Evolutionary conservation across 208 protist genomes (phyloP).

Genomic region (Trypanosomatidae sp.): DNA sequence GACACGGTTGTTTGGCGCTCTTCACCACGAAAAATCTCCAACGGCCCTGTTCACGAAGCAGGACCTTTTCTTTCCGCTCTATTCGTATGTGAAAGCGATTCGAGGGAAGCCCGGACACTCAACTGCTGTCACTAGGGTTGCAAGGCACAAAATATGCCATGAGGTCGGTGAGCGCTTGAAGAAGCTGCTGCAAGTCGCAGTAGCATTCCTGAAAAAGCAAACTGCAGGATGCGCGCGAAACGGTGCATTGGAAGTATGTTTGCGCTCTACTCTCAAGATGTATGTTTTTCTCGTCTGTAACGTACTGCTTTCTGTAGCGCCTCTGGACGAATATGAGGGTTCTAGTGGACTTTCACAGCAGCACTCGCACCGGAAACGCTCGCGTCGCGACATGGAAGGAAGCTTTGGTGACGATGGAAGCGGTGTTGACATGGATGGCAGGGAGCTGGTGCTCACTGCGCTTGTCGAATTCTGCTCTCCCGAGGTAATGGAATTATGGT

Average conservation of each 20-base stretch:
- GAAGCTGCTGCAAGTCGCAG: slow-evolving; percentile 74
- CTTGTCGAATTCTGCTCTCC: slow-evolving; percentile 73
- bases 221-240: slow-evolving; percentile 16
- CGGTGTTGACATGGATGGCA: slow-evolving; percentile 89
- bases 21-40: slow-evolving; percentile 81
- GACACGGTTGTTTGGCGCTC: slow-evolving; percentile 71
- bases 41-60: slow-evolving; percentile 76
- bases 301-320: slow-evolving; percentile 53
- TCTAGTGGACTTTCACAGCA: slow-evolving; percentile 12
- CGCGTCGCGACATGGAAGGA: slow-evolving; percentile 36
- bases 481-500: slow-evolving; percentile 69
- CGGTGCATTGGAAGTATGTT: slow-evolving; percentile 49
- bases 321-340: slow-evolving; percentile 48
- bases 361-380: slow-evolving; percentile 46
- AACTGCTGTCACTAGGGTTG: slow-evolving; percentile 43
- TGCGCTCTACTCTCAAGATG: slow-evolving; percentile 89
- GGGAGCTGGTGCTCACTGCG: slow-evolving; percentile 77
- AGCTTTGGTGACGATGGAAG: slow-evolving; percentile 84
- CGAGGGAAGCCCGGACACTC: slow-evolving; percentile 25
- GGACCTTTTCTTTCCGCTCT: slow-evolving; percentile 70
- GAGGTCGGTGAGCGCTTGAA: slow-evolving; percentile 81
- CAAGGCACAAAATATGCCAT: slow-evolving; percentile 89
- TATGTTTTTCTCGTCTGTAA: slow-evolving; percentile 82
- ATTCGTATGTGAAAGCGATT: slow-evolving; percentile 76
- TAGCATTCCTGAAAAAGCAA: slow-evolving; percentile 64